Evolutionary conservation across 2,329 filamentous ascomycete genomes (phyloP), one percentile per base, ranked within the genome.

Genomic region (Ascochyta rabiei): DNA sequence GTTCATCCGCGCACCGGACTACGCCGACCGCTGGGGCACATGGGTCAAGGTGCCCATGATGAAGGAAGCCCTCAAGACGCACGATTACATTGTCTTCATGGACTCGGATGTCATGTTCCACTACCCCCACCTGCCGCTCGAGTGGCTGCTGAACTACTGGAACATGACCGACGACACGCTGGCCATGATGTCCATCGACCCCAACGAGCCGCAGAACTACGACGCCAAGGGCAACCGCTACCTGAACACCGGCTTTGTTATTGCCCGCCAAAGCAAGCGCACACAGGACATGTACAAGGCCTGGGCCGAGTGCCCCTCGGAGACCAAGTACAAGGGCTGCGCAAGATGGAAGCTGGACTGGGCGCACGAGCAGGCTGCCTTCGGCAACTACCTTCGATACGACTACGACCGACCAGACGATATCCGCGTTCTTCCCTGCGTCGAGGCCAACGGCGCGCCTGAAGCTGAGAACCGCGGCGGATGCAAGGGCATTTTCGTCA

Each of bases 91-190:
- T 12, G 73, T 82, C 55, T 81, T 81, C 60, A 71, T 81, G 63
- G 80, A 82, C 67, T 76, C 77, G n/a, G 80, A 82, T 53, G 78
- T 78, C 56, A 74, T 80, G 56, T 78, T 81, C 57, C 73, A 76
- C 37, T 75, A 81, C 59, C 76, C 76, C 1, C 74, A 80, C 34
- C 68, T 82, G 2, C 80, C 80, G 5, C 57, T 81, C 28, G 80
- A 82, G 61, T 82, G 79, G 77, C 76, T 82, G 4, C 70, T 82
- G 59, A 80, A 80, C 67, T 77, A 80, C 57, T 82, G 80, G 80
- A 74, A 79, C 52, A 74, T 81, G 62, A 75, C 69, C 30, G 61
- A 74, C 6, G 69, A 78, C n/a, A 81, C 77, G 0, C 71, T 79
- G 12, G 64, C 80, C 48, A 77, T 80, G 51, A 77, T 81, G 72